A percentile compares a stretch with the other conserved stretches of the same genome.
Conservation (phyloP, 164 flowering plant genomes). For the Houttuynia cordata region DNA sequence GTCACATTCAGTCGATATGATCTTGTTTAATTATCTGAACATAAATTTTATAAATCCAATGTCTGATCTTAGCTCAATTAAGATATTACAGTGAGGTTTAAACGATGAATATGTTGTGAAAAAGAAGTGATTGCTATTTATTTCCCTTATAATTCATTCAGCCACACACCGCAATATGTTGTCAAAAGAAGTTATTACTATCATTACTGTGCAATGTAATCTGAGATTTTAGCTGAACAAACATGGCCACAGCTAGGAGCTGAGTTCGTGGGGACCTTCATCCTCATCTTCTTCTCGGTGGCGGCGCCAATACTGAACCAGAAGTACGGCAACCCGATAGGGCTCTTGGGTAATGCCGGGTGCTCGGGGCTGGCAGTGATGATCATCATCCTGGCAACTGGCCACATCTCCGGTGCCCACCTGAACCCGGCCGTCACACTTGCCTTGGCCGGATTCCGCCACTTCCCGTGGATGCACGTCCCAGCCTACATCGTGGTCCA, state of each 20-base stretch:
- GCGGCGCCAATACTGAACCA: conserved; percentile 80
- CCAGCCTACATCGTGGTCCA: conserved; percentile 76
- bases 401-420: conserved; percentile 89
- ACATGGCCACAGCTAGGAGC: conserved; percentile 42
- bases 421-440: conserved; percentile 77
- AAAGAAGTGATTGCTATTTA: too few relatives aligned
- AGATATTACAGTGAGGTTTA: too few relatives aligned
- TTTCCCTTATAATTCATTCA: too few relatives aligned
- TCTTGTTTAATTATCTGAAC: too few relatives aligned
- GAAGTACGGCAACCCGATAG: conserved; percentile 53
- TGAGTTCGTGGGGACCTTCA: conserved; percentile 84
- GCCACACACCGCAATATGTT: too few relatives aligned
- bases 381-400: conserved; percentile 67
- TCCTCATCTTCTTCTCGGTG: conserved; percentile 62
- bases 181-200: too few relatives aligned
- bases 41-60: too few relatives aligned
- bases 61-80: too few relatives aligned
- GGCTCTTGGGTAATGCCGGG: conserved; percentile 69
- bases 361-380: conserved; percentile 79
- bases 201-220: too few relatives aligned
- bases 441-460: conserved; percentile 64
- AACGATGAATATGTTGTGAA: too few relatives aligned
- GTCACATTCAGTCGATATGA: too few relatives aligned
- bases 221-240: too few relatives aligned
- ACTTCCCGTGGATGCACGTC: conserved; percentile 84